Conservation (phyloP, 2,329 filamentous ascomycete genomes). For the Sporothrix globosa region DNA sequence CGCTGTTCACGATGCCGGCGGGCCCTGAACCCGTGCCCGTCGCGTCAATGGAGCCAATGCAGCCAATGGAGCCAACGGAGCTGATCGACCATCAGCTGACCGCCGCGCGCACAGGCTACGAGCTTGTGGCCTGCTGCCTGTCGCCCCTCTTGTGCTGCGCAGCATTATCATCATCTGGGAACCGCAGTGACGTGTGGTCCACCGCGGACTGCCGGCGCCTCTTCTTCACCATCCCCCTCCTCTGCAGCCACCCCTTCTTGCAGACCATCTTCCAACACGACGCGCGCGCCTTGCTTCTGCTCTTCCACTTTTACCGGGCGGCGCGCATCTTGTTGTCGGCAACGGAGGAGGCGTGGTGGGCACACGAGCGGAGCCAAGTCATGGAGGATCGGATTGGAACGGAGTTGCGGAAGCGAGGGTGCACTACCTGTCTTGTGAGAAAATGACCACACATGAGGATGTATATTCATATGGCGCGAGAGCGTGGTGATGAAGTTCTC, state of each 20-base stretch:
- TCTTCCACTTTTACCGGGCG: conserved; percentile 5
- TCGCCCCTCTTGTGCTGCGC: background rate
- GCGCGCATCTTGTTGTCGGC: background rate
- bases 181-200: background rate
- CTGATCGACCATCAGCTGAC: background rate
- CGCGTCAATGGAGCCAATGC: no score
- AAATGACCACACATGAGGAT: background rate
- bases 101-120: conserved; percentile 8
- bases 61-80: no score
- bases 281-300: conserved; percentile 3
- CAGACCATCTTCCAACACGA: background rate
- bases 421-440: background rate
- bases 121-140: background rate
- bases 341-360: conserved; percentile 2
- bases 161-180: background rate
- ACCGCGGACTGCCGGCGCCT: conserved; percentile 10
- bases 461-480: background rate
- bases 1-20: no score
- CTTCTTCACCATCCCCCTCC: conserved; percentile 16
- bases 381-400: background rate
- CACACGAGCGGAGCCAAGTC: background rate
- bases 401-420: background rate
- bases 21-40: no score
- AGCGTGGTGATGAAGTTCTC: background rate
- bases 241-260: conserved; percentile 10